Evolutionary conservation across 2,329 filamentous ascomycete genomes (phyloP).

Genomic region (Mollisiaceae sp.): DNA sequence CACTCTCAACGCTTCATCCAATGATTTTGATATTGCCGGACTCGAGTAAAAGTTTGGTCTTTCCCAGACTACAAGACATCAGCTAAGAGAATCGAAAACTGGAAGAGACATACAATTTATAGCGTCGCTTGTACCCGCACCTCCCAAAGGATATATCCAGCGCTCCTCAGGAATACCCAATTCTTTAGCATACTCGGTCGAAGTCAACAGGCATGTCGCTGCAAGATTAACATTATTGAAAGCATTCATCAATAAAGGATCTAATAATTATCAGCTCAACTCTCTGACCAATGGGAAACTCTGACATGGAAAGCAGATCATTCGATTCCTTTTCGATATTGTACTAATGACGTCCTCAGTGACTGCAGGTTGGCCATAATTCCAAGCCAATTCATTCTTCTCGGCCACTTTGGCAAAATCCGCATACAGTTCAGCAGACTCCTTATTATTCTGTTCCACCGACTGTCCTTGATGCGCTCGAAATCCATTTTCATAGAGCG

Average conservation of each 20-base stretch:
- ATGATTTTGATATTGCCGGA: slow-evolving; percentile 60
- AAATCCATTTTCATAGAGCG: slow-evolving; percentile 69
- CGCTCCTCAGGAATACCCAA: slow-evolving; percentile 58
- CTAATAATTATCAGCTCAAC: slow-evolving; percentile 46
- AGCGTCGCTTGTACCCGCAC: slow-evolving; percentile 64
- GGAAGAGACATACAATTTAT: slow-evolving; percentile 52
- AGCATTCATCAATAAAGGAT: slow-evolving; percentile 73
- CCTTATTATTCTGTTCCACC: slow-evolving; percentile 58
- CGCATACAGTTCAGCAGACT: slow-evolving; percentile 65
- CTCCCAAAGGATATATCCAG: slow-evolving; percentile 69
- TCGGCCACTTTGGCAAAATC: slow-evolving; percentile 63
- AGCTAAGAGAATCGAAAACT: neutral
- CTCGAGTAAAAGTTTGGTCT: slow-evolving; percentile 62
- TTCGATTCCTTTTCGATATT: slow-evolving; percentile 61
- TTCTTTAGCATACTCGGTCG: slow-evolving; percentile 56
- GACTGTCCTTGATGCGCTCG: slow-evolving; percentile 61
- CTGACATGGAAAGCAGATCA: slow-evolving; percentile 72
- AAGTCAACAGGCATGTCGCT: slow-evolving; percentile 64
- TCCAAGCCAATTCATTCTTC: slow-evolving; percentile 61
- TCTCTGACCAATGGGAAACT: slow-evolving; percentile 14
- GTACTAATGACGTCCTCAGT: slow-evolving; percentile 58
- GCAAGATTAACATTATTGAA: slow-evolving; percentile 73
- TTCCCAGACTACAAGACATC: slow-evolving; percentile 60
- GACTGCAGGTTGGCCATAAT: slow-evolving; percentile 50
- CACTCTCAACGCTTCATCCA: slow-evolving; percentile 57